Evolutionary conservation across 2,329 filamentous ascomycete species (phyloP), one percentile per base, ranked within the genome.

Genomic region (Diaporthe vexans): DNA sequence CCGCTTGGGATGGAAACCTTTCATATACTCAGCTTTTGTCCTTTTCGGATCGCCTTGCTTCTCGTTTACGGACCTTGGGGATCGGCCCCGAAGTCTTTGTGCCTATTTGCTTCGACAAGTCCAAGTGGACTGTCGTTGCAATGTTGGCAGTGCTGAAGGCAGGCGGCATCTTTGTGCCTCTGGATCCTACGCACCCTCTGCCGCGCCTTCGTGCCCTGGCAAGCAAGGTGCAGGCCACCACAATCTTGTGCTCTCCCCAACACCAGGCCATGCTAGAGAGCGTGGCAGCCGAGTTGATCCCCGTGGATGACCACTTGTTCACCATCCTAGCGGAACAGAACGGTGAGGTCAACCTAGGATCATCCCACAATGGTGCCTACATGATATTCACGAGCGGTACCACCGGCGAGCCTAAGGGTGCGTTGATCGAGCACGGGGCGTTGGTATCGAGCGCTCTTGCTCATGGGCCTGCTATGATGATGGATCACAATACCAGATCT

Each of bases 331-430:
- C 11, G 19, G 26, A 43, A 69, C 77, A 33, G 67, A 77, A 33
- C 43, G 37, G 26, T 17, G 54, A 26, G 26, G 24, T 57, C 40
- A 24, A 19, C 46, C 29, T 21, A 11, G 67, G n/a, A 37, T 43
- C 67, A 26, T 46, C 24, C 7, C 29, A 58, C 35, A 70, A 70
- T 11, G 54, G 52, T 46, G 67, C 67, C 33, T 70, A 56, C 15
- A 57, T 94, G 75, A 94, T 95, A 56, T 94, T 94, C 78, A 95
- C 93, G 0, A 93, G 91, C 74, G 89, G 93, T 10, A 94, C 93
- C 0, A 95, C 93, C 0, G 93, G 93, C 1, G 82, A 90, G 0
- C 93, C 93, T 0, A 95, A 95, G 82, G 93, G 93, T 1, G 92
- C 95, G 9, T 77, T 83, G 1, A 26, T 79, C 17, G 75, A 35